Evolutionary conservation across 129 eudicot species (phyloP).

Genomic region (Scalesia atractyloides): DNA sequence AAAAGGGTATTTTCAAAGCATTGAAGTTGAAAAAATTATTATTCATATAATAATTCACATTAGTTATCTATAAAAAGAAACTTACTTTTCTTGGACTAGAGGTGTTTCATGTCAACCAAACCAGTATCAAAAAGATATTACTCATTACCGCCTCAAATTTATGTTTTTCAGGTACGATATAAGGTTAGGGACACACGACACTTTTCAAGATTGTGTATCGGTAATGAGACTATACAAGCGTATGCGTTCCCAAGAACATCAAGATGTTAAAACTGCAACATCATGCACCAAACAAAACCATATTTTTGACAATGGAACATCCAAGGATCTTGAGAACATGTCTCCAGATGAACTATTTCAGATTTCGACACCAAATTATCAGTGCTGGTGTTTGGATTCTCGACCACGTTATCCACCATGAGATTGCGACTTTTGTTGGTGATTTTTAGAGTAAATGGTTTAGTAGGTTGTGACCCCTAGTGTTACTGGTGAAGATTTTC

Average conservation of each 20-base stretch:
- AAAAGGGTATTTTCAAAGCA: too few relatives aligned
- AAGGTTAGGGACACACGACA: conserved; percentile 57
- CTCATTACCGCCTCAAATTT: not conserved
- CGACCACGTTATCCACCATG: conserved; percentile 7
- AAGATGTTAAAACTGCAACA: conserved; percentile 7
- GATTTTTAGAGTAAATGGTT: not conserved
- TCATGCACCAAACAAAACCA: conserved; percentile 2
- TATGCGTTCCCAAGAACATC: conserved; percentile 64
- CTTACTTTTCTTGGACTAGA: too few relatives aligned
- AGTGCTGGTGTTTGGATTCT: conserved; percentile 75
- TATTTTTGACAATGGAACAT: conserved; percentile 31
- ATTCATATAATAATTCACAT: too few relatives aligned
- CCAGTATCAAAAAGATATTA: not conserved
- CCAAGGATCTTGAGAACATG: conserved; percentile 47
- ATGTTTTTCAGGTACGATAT: conserved; percentile 56
- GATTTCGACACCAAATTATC: conserved; percentile 53
- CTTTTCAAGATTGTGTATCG: conserved; percentile 64
- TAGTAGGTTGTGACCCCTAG: not conserved
- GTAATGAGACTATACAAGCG: conserved; percentile 79
- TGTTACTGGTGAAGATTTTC: conserved; percentile 7
- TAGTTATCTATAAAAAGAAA: too few relatives aligned
- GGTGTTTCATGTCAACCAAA: too few relatives aligned
- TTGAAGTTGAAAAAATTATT: too few relatives aligned
- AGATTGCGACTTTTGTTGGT: not conserved
- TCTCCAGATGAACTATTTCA: conserved; percentile 53